These are phyloP conservation scores for Paramecium tetraurelia DNA, from an alignment of 73 alveolate genomes.

Conservation along the genomic window DNA sequence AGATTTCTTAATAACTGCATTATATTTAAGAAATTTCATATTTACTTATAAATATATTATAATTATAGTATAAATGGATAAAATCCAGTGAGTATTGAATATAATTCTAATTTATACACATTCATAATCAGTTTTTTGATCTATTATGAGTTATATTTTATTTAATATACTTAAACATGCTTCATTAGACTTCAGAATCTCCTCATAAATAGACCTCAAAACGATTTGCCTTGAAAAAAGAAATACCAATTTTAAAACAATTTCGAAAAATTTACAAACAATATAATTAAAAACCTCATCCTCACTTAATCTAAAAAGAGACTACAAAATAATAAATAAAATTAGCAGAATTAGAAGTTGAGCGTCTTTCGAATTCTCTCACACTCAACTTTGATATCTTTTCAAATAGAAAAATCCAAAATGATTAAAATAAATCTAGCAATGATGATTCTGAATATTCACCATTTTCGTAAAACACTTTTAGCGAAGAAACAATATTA, in stretches of 20 bases:
- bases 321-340: not conserved
- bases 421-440: not conserved
- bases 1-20: not conserved
- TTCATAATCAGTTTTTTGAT: constrained; percentile 12
- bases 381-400: not conserved
- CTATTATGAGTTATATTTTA: not conserved
- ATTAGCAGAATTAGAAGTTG: not conserved
- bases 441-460: not conserved
- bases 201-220: not conserved
- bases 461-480: not conserved
- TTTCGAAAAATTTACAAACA: not conserved
- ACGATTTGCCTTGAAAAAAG: constrained; percentile 37
- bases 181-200: not conserved
- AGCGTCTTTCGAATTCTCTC: not conserved
- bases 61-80: not conserved
- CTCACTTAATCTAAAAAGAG: not conserved
- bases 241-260: not conserved
- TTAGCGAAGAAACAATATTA: not conserved
- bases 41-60: not conserved
- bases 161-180: not conserved
- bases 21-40: not conserved
- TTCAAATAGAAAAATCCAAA: not conserved
- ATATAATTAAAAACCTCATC: not conserved
- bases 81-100: not conserved
- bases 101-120: not conserved